Conservation (phyloP, 1,284 basidiomycete species). For the Coniferiporia sulphurascens region DNA sequence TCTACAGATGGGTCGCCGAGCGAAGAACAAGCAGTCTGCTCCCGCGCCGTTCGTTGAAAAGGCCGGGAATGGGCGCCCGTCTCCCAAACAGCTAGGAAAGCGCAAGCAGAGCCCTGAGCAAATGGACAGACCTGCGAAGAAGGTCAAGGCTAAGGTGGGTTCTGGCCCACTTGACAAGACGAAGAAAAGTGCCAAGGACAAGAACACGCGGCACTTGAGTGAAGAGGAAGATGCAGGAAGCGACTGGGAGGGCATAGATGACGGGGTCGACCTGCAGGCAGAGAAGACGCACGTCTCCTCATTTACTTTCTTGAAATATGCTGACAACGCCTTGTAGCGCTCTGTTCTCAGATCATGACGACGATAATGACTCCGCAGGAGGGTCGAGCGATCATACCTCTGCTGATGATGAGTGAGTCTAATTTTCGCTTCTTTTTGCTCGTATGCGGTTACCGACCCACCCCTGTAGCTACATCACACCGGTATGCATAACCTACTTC, state of each 20-base stretch:
- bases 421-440: conserved; percentile 7
- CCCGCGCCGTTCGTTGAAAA: conserved; percentile 57
- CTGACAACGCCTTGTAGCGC: conserved; percentile 31
- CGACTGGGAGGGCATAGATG: conserved; percentile 63
- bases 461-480: conserved; percentile 4
- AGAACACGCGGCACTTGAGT: conserved; percentile 28
- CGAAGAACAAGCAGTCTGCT: conserved; percentile 85
- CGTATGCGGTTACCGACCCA: background rate
- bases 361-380: conserved; percentile 38
- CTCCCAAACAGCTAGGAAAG: conserved; percentile 61
- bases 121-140: conserved; percentile 49
- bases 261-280: conserved; percentile 34
- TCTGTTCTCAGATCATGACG: conserved; percentile 48
- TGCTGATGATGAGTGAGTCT: conserved; percentile 32
- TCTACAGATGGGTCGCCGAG: conserved; percentile 75
- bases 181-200: conserved; percentile 20
- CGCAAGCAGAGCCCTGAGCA: conserved; percentile 52
- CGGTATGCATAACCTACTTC: conserved; percentile 3
- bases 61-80: conserved; percentile 29
- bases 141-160: conserved; percentile 31
- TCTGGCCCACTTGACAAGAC: conserved; percentile 25
- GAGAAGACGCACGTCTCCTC: conserved; percentile 39
- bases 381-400: conserved; percentile 44
- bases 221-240: conserved; percentile 33
- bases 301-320: conserved; percentile 5